phyloP scores from a whole-genome alignment of 805 yeast genomes.

The Barnettozyma sucrosica region DNA sequence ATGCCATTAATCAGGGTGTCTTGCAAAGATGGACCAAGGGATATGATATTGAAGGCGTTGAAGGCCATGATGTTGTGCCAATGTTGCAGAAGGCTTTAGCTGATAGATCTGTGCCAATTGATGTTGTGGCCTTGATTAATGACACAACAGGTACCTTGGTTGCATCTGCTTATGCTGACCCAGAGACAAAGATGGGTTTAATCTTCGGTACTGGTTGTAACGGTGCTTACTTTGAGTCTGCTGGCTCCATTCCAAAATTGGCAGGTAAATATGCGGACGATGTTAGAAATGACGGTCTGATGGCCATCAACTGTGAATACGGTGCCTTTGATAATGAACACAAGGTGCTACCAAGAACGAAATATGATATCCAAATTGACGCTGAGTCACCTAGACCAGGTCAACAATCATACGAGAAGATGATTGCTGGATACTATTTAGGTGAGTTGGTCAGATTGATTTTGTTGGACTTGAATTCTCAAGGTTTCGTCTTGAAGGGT shows the following conservation, averaged over 20 bases:
- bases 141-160: slow-evolving; percentile 97
- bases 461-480: slow-evolving; percentile 62
- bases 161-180: slow-evolving; percentile 89
- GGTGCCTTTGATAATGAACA: slow-evolving; percentile 97
- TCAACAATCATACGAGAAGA: slow-evolving; percentile 92
- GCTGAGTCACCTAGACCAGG: slow-evolving; percentile 90
- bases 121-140: slow-evolving; percentile 87
- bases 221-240: slow-evolving; percentile 88
- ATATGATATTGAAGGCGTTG: slow-evolving; percentile 87
- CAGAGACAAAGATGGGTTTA: slow-evolving; percentile 86
- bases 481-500: slow-evolving; percentile 59
- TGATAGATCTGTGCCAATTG: slow-evolving; percentile 63
- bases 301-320: slow-evolving; percentile 98
- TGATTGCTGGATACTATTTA: slow-evolving; percentile 94
- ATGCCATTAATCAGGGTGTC: slow-evolving; percentile 76
- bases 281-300: slow-evolving; percentile 55
- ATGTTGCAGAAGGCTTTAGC: slow-evolving; percentile 75
- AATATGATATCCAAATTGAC: slow-evolving; percentile 78
- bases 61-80: slow-evolving; percentile 91
- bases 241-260: slow-evolving; percentile 71
- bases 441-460: slow-evolving; percentile 87
- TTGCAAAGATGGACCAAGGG: slow-evolving; percentile 98
- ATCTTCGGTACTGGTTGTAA: slow-evolving; percentile 97
- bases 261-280: slow-evolving; percentile 64
- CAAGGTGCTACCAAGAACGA: slow-evolving; percentile 76